Evolutionary conservation across 805 yeast species (phyloP).

Genomic region (Candida ovalis): DNA sequence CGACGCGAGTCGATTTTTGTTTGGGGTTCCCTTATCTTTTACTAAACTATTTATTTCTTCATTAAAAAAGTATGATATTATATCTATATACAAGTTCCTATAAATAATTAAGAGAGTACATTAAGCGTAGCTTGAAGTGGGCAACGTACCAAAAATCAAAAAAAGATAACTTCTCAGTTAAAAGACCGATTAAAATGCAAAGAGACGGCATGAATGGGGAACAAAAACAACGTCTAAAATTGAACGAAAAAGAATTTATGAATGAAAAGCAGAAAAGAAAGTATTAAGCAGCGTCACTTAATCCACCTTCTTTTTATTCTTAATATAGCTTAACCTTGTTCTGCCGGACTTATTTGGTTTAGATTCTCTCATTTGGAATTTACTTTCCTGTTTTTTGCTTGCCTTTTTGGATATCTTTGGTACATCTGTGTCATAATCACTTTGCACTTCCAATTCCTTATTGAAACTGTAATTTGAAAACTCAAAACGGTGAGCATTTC

Average conservation of each 20-base stretch:
- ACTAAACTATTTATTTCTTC: background rate
- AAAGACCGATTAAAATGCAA: background rate
- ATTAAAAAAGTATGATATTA: background rate
- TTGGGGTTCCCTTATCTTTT: background rate
- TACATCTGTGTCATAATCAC: conserved; percentile 12
- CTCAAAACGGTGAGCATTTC: conserved; percentile 18
- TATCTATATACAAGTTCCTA: background rate
- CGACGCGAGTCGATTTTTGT: background rate
- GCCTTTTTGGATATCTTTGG: conserved; percentile 1
- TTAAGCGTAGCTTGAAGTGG: too few relatives aligned
- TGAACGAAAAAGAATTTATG: background rate
- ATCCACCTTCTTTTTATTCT: conserved; percentile 4
- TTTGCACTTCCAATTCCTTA: conserved; percentile 16
- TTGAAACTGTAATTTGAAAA: conserved; percentile 25
- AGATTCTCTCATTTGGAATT: conserved; percentile 12
- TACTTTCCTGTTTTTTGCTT: conserved; percentile 6
- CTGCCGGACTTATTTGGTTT: conserved; percentile 14
- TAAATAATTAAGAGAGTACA: background rate
- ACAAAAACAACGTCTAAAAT: background rate
- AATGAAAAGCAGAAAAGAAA: background rate
- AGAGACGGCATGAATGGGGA: background rate
- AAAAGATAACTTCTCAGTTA: background rate
- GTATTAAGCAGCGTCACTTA: background rate
- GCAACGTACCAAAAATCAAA: too few relatives aligned
- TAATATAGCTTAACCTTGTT: conserved; percentile 15